Conservation (phyloP, 257 asterid genomes). For the Penstemon newberryi region DNA sequence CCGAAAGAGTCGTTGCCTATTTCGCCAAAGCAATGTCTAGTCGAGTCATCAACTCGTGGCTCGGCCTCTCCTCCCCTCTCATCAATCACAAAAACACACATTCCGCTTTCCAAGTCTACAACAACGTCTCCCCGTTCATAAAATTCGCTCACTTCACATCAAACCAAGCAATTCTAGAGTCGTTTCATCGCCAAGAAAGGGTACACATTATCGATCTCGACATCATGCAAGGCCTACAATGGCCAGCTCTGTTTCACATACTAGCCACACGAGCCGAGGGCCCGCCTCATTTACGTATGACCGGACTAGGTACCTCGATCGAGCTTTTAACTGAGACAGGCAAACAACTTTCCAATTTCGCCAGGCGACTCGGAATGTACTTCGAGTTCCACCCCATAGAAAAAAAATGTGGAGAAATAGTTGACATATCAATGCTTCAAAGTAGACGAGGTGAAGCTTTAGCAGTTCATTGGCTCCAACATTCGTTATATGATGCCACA, state of each 20-base stretch:
- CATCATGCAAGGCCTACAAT: constrained; percentile 82
- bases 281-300: constrained; percentile 65
- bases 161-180: constrained; percentile 78
- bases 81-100: constrained; percentile 43
- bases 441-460: constrained; percentile 50
- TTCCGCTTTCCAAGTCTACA: constrained; percentile 59
- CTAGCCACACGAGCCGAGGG: constrained; percentile 74
- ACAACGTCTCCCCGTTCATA: constrained; percentile 62
- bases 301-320: constrained; percentile 62
- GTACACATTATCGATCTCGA: constrained; percentile 74
- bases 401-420: constrained; percentile 52
- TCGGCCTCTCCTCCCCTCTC: constrained; percentile 59
- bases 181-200: constrained; percentile 44
- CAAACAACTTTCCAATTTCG: constrained; percentile 56
- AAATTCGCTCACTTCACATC: constrained; percentile 80
- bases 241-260: constrained; percentile 82
- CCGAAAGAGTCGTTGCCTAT: constrained; percentile 70
- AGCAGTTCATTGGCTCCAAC: constrained; percentile 83
- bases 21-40: constrained; percentile 76
- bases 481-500: constrained; percentile 68
- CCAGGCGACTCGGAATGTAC: constrained; percentile 59
- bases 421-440: constrained; percentile 38
- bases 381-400: constrained; percentile 67
- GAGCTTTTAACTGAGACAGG: constrained; percentile 64
- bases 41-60: constrained; percentile 75